These are phyloP conservation scores for Claviceps spartinae DNA, from an alignment of 2,329 filamentous ascomycete species.

Conservation along the genomic window DNA sequence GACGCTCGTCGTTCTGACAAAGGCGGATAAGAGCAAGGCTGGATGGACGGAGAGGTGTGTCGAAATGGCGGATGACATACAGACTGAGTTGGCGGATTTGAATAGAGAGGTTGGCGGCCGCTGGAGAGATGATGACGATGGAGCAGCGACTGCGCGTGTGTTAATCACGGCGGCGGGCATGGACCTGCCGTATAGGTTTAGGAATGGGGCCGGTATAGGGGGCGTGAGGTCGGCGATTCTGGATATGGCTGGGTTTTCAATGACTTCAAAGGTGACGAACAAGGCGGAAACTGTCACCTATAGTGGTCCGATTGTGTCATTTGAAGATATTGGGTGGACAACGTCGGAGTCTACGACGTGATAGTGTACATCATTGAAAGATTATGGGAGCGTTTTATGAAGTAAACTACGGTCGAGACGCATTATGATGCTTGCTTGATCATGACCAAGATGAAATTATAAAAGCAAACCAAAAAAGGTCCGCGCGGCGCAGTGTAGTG, in stretches of 20 bases:
- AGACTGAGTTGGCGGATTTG: slow-evolving; percentile 14
- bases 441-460: not conserved
- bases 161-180: slow-evolving; percentile 26
- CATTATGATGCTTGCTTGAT: too few species aligned
- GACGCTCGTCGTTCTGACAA: slow-evolving; percentile 40
- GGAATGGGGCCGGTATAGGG: slow-evolving; percentile 25
- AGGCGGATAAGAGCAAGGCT: slow-evolving; percentile 35
- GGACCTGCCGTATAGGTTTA: slow-evolving; percentile 15
- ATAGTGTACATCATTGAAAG: too few species aligned
- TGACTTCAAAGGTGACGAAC: slow-evolving; percentile 18
- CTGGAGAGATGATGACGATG: slow-evolving; percentile 15
- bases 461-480: not conserved
- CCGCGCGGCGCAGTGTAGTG: not conserved
- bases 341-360: not conserved
- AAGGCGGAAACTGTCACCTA: slow-evolving; percentile 23
- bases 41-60: slow-evolving; percentile 17
- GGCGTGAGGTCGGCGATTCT: slow-evolving; percentile 26
- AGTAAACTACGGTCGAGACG: too few species aligned
- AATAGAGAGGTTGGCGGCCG: slow-evolving; percentile 10
- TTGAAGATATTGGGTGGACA: slow-evolving; percentile 25
- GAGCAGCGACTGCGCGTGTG: slow-evolving; percentile 17
- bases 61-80: slow-evolving; percentile 14
- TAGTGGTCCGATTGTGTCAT: slow-evolving; percentile 23
- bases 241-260: slow-evolving; percentile 25
- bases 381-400: too few species aligned